Conservation (phyloP, 371 early-diverging fungal genomes). For the Zychaea mexicana region DNA sequence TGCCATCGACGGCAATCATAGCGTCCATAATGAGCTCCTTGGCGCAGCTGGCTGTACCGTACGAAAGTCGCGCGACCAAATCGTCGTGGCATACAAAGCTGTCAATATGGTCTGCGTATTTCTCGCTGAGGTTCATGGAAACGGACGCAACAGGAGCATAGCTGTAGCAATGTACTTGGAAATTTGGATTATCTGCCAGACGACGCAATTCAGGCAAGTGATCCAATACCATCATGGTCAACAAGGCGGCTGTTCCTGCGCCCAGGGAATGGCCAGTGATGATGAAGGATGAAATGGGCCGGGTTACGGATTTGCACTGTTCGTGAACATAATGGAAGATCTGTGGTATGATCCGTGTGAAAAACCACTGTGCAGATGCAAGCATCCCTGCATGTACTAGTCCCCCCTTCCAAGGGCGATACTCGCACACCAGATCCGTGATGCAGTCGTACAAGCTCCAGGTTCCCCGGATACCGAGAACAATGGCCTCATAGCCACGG, state of each 20-base stretch:
- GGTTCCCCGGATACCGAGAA: slow-evolving; percentile 81
- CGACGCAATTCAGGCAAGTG: slow-evolving; percentile 61
- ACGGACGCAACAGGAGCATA: slow-evolving; percentile 68
- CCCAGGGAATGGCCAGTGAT: slow-evolving; percentile 81
- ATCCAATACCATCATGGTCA: slow-evolving; percentile 79
- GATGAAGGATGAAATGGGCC: slow-evolving; percentile 29
- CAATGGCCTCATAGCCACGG: slow-evolving; percentile 62
- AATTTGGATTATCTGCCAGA: slow-evolving; percentile 44
- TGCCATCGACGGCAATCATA: slow-evolving; percentile 41
- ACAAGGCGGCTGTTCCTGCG: slow-evolving; percentile 74
- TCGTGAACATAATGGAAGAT: slow-evolving; percentile 49
- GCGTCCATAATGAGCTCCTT: slow-evolving; percentile 55
- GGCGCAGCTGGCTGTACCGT: slow-evolving; percentile 64
- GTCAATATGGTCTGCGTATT: slow-evolving; percentile 67
- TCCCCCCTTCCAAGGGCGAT: slow-evolving; percentile 83
- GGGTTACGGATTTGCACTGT: slow-evolving; percentile 17
- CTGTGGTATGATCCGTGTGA: slow-evolving; percentile 68
- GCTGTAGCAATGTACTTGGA: slow-evolving; percentile 48
- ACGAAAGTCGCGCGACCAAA: slow-evolving; percentile 74
- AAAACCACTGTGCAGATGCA: slow-evolving; percentile 80
- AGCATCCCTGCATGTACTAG: slow-evolving; percentile 83
- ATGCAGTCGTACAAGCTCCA: slow-evolving; percentile 81
- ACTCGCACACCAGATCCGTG: slow-evolving; percentile 86
- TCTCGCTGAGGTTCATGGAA: slow-evolving; percentile 67
- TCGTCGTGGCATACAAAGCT: slow-evolving; percentile 81